Conservation (phyloP, 1,284 basidiomycete species). For the Marasmius sp. region DNA sequence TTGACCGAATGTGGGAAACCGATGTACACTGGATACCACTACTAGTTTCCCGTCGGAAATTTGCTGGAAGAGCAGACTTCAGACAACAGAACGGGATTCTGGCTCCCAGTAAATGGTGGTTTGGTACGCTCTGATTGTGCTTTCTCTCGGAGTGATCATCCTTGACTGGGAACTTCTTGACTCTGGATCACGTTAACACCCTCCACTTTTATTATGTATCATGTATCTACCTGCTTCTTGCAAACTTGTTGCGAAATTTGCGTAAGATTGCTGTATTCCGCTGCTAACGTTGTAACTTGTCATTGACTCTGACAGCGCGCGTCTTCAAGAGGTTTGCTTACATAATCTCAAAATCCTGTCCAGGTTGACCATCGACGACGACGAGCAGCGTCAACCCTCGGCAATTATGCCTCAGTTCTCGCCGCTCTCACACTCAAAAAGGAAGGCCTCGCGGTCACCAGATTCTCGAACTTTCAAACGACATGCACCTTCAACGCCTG, state of each 20-base stretch:
- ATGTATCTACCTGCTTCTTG: no score
- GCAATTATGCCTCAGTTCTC: neutral
- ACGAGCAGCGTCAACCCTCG: neutral
- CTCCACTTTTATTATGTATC: no score
- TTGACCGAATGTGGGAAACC: slow-evolving; percentile 63
- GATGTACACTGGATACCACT: slow-evolving; percentile 63
- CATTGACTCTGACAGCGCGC: no score
- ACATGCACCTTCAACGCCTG: slow-evolving; percentile 63
- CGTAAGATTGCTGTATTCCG: no score
- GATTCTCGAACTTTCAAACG: slow-evolving; percentile 55
- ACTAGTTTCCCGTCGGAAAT: slow-evolving; percentile 45
- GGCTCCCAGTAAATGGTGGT: slow-evolving; percentile 52
- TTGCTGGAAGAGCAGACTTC: slow-evolving; percentile 62
- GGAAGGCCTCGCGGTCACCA: slow-evolving; percentile 52
- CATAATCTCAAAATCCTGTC: neutral
- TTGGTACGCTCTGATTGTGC: slow-evolving; percentile 27
- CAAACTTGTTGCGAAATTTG: no score
- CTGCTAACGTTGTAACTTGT: no score
- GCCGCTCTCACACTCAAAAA: slow-evolving; percentile 39
- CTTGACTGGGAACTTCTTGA: neutral
- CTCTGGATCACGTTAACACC: no score
- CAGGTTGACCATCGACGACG: slow-evolving; percentile 1
- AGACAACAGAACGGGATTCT: slow-evolving; percentile 32
- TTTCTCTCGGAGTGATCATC: neutral
- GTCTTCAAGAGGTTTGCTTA: neutral